Evolutionary conservation across 2,329 filamentous ascomycete genomes (phyloP), one percentile per base, ranked within the genome.

Genomic region (Pseudopithomyces chartarum): DNA sequence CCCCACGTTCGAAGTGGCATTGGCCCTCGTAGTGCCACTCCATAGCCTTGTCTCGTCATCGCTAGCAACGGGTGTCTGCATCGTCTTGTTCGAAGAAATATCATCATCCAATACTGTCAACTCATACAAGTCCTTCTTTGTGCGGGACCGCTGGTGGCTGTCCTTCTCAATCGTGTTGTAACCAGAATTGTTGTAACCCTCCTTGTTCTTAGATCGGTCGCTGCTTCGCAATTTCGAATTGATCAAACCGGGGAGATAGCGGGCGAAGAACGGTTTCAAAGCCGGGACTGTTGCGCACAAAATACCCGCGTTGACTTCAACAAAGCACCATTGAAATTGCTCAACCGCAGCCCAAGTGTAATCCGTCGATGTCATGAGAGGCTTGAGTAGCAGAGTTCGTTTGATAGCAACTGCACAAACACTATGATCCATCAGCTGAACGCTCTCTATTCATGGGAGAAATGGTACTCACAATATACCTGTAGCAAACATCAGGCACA

Each of bases 301-400:
- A 36, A 61, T 52, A n/a, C 40, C 54, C 7, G 20, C 38, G 23
- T 61, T 55, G 38, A 59, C 59, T 55, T 61, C 59, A 2, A 39
- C 51, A 42, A 61, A 59, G 15, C 39, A 57, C 54, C 59, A 61
- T n/a, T 61, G 38, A 13, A 59, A 61, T 11, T 61, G 56, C 19
- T 59, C 47, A 20, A 59, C 56, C 6, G 56, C 54, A 20, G 29
- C 54, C 59, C 56, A 61, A 15, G 55, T 54, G 23, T 57, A 57
- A 39, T 54, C 55, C 8, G 50, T 33, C 23, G 55, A 54, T 3
- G 22, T 23, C 54, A 57, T 52, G 19, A 57, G 54, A 32, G 54
- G 49, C 6, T 39, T 32, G 6, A 53, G 43, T 13, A 57, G 48
- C n/a, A 53, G n/a, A n/a, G 54, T 57, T 10, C 54, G 39, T 10